Percentiles rank a stretch among this genome's conserved stretches.
phyloP scores from a whole-genome alignment of 345 rosid species.

The Eucalyptus pauciflora region DNA sequence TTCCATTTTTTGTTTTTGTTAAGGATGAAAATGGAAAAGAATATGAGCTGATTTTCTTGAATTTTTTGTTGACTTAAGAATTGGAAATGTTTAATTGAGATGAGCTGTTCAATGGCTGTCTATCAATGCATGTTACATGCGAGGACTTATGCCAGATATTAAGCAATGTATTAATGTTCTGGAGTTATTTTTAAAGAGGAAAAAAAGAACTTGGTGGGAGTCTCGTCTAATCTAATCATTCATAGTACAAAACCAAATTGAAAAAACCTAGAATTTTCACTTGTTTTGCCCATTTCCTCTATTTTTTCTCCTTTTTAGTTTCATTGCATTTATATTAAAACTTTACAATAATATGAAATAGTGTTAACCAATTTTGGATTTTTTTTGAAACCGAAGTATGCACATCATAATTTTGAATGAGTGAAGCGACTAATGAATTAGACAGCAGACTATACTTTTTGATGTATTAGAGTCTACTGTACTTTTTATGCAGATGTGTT shows the following conservation, averaged over 20 bases:
- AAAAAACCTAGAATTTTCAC: background rate
- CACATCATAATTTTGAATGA: no score
- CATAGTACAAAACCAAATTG: background rate
- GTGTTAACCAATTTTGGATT: no score
- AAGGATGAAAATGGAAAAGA: background rate
- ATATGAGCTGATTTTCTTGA: background rate
- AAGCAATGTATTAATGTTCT: background rate
- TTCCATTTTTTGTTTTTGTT: no score
- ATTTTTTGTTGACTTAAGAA: background rate
- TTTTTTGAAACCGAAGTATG: no score
- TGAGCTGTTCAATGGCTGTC: background rate
- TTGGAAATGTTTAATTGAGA: background rate
- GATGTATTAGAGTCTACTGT: background rate
- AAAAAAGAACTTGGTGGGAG: no score
- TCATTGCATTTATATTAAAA: background rate
- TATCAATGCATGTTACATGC: background rate
- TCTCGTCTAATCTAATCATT: no score
- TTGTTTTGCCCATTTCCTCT: background rate
- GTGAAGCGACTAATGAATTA: no score
- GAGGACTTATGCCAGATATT: background rate
- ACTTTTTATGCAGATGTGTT: conserved; percentile 1
- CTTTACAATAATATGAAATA: background rate
- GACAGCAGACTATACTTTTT: no score
- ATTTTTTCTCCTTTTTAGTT: background rate
- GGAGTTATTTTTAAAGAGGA: background rate